Conservation (phyloP, 345 rosid species). For the Euphorbia pulcherrima region DNA sequence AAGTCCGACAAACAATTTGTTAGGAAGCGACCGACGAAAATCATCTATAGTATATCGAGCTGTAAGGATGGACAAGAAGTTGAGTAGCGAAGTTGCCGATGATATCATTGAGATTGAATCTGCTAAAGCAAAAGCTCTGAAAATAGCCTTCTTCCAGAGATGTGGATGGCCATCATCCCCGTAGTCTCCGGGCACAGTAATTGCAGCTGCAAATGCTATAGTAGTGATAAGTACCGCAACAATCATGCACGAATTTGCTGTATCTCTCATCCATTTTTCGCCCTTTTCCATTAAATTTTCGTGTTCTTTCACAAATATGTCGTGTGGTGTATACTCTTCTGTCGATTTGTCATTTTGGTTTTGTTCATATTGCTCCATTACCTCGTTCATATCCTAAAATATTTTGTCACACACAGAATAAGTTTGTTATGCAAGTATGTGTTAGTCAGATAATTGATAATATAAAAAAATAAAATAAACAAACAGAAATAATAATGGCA, state of each 20-base stretch:
- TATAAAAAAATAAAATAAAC: too few species aligned
- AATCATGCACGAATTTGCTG: slow-evolving; percentile 14
- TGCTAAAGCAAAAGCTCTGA: slow-evolving; percentile 14
- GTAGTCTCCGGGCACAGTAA: slow-evolving; percentile 16
- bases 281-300: neutral
- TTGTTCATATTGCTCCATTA: slow-evolving; percentile 3
- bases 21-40: neutral
- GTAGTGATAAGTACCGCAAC: slow-evolving; percentile 12
- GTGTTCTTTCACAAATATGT: neutral
- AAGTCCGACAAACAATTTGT: neutral
- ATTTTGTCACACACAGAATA: too few species aligned
- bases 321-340: neutral
- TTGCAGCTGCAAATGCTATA: slow-evolving; percentile 10
- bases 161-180: slow-evolving; percentile 3
- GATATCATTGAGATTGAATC: neutral
- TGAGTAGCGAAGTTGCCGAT: neutral
- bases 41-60: neutral
- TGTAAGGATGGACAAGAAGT: neutral
- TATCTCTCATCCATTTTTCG: slow-evolving; percentile 15
- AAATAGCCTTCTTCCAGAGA: neutral
- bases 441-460: too few species aligned
- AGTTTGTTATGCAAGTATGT: too few species aligned
- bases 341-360: neutral
- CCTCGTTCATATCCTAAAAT: neutral
- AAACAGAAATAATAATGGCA: too few species aligned